Percentiles rank a stretch among this genome's conserved stretches.
Conservation (phyloP, 192 early-diverging fungal species). For the Thoreauomyces humboldtii region DNA sequence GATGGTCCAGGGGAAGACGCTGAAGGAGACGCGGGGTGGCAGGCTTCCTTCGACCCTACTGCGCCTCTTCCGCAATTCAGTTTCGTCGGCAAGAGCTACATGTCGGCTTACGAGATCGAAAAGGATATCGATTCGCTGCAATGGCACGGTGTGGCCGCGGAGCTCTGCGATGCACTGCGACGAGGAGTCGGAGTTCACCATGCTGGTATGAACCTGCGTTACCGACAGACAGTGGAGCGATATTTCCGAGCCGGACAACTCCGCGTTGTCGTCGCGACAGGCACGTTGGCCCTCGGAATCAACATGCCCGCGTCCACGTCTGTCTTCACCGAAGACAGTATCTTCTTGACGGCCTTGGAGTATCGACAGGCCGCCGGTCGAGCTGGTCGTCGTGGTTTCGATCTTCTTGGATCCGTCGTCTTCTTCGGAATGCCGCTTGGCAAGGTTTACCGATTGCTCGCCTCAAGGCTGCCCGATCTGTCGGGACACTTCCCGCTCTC, state of each 20-base stretch:
- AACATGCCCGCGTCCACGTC: constrained; percentile 44
- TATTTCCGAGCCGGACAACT: constrained; percentile 37
- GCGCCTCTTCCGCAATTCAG: constrained; percentile 32
- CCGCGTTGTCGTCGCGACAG: constrained; percentile 42
- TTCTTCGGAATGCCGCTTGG: constrained; percentile 38
- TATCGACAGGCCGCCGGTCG: constrained; percentile 38
- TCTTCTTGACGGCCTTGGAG: constrained; percentile 40
- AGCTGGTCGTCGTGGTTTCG: constrained; percentile 45
- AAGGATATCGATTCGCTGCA: constrained; percentile 7
- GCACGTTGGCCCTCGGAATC: constrained; percentile 42
- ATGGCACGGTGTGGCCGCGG: neutral
- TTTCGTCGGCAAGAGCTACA: constrained; percentile 20
- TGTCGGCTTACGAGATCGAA: constrained; percentile 23
- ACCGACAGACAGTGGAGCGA: constrained; percentile 35
- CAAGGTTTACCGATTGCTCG: constrained; percentile 41
- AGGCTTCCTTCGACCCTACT: constrained; percentile 30
- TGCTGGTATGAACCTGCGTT: constrained; percentile 31
- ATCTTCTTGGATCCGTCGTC: constrained; percentile 39
- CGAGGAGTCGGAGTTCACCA: constrained; percentile 50
- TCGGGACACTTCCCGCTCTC: constrained; percentile 42
- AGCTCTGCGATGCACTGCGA: constrained; percentile 28
- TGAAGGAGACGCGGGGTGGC: neutral
- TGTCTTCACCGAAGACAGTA: constrained; percentile 42
- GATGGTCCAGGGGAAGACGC: neutral
- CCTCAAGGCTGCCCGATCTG: constrained; percentile 35